Conservation (phyloP, 2,329 filamentous ascomycete species). For the Mariannaea elegans region DNA sequence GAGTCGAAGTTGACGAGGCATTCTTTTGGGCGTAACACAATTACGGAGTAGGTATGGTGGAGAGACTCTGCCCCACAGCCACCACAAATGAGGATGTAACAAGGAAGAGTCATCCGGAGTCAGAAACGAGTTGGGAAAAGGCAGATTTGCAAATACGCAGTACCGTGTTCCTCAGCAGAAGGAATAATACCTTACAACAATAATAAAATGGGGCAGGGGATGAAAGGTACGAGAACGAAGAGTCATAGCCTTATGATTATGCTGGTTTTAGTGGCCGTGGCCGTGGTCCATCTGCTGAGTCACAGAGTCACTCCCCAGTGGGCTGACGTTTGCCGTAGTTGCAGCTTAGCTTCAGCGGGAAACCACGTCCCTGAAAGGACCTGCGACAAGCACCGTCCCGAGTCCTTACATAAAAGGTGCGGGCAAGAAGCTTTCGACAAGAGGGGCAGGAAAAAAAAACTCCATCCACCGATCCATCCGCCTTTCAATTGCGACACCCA, state of each 20-base stretch:
- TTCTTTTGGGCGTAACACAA: conserved; percentile 12
- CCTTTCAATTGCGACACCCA: conserved; percentile 29
- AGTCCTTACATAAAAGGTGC: conserved; percentile 36
- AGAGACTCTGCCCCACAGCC: conserved; percentile 7
- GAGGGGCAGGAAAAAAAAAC: conserved; percentile 35
- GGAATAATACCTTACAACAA: too few species aligned
- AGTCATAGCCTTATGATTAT: conserved; percentile 11
- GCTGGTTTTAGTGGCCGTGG: not conserved
- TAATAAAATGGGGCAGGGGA: not conserved
- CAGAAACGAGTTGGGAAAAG: not conserved
- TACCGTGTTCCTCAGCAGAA: too few species aligned
- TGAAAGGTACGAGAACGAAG: not conserved
- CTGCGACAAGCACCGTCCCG: not conserved
- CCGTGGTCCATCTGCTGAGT: conserved; percentile 2
- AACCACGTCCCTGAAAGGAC: not conserved
- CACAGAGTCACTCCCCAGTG: conserved; percentile 1
- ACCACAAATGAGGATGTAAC: not conserved
- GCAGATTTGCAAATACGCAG: conserved; percentile 6
- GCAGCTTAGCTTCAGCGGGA: conserved; percentile 18
- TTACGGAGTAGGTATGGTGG: not conserved
- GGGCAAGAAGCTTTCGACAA: conserved; percentile 27
- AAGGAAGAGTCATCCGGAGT: conserved; percentile 12
- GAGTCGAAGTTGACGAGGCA: conserved; percentile 32
- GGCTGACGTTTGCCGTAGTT: not conserved
- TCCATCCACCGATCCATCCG: conserved; percentile 26